Evolutionary conservation across 1,284 basidiomycete species (phyloP), one percentile per base, ranked within the genome.

Genomic region (Trichosporon asahii): DNA sequence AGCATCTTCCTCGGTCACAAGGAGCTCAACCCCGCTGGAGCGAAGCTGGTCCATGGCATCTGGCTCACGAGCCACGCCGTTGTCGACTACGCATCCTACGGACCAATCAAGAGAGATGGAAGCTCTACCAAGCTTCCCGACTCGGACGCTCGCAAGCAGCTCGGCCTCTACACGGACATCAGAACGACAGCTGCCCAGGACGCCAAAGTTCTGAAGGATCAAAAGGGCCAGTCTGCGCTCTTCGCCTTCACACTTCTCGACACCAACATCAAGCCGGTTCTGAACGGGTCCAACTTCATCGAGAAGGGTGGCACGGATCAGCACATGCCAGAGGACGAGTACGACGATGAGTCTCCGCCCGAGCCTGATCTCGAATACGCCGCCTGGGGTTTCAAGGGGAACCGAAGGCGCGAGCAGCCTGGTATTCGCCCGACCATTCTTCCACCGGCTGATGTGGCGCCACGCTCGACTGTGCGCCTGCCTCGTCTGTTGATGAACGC

Each of bases 11-110:
- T 93, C 49, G 91, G 91, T 5, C 88, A 90, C 21, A 87, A 86
- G 40, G 94, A 95, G 78, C 86, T 93, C 64, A 92, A 91, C 72
- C 91, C 91, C 0, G 82, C 91, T 74, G 85, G 86, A 21, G 80
- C 88, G 66, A 88, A 88, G 37, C 85, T 94, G 9, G 89, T 88
- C 2, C 88, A 92, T 29, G 94, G 94, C 1, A 79, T 93, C 53
- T 89, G 90, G 23, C 76, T 91, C 14, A 88, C 89, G 65, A 88
- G 88, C 0, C 85, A 87, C 0, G 65, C 90, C 21, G 86, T 87
- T 0, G 46, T 90, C 15, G 88, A 90, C 73, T 91, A 89, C 75
- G 89, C 88, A 72, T 87, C 87, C 21, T 82, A 91, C 69, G 14
- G 15, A 25, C 14, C 23, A 7, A 25, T 57, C 3, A 85, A 82